Evolutionary conservation across 257 asterid genomes (phyloP).

Genomic region (Gentiana dahurica): DNA sequence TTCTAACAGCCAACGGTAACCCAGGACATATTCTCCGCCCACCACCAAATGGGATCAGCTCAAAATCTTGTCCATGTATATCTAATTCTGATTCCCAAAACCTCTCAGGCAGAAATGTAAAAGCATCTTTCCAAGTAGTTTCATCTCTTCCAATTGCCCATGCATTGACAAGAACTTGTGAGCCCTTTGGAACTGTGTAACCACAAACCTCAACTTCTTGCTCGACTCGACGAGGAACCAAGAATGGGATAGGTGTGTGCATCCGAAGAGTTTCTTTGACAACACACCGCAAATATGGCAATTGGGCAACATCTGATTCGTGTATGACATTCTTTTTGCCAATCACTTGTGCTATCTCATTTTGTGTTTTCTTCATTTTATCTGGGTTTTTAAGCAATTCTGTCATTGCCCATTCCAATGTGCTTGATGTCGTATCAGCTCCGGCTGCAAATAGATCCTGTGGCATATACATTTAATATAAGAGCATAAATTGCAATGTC

Average conservation of each 20-base stretch:
- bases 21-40: slow-evolving; percentile 73
- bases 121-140: slow-evolving; percentile 11
- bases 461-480: neutral
- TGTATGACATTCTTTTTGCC: slow-evolving; percentile 15
- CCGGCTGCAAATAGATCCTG: slow-evolving; percentile 28
- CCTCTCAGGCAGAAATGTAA: slow-evolving; percentile 21
- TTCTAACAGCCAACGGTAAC: slow-evolving; percentile 38
- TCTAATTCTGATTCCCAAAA: slow-evolving; percentile 20
- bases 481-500: no score
- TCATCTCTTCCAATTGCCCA: slow-evolving; percentile 28
- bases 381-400: slow-evolving; percentile 14
- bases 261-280: slow-evolving; percentile 1
- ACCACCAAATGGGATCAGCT: slow-evolving; percentile 60
- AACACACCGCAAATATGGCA: no score
- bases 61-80: slow-evolving; percentile 42
- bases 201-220: slow-evolving; percentile 18
- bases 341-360: slow-evolving; percentile 18
- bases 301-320: slow-evolving; percentile 14
- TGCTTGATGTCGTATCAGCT: slow-evolving; percentile 17
- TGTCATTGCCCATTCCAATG: slow-evolving; percentile 25
- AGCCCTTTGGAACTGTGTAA: slow-evolving; percentile 7
- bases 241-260: slow-evolving; percentile 18
- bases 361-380: neutral
- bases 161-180: slow-evolving; percentile 19
- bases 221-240: slow-evolving; percentile 19